phyloP scores from a whole-genome alignment of 148 eudicot species.

The Vaccinium myrtillus region DNA sequence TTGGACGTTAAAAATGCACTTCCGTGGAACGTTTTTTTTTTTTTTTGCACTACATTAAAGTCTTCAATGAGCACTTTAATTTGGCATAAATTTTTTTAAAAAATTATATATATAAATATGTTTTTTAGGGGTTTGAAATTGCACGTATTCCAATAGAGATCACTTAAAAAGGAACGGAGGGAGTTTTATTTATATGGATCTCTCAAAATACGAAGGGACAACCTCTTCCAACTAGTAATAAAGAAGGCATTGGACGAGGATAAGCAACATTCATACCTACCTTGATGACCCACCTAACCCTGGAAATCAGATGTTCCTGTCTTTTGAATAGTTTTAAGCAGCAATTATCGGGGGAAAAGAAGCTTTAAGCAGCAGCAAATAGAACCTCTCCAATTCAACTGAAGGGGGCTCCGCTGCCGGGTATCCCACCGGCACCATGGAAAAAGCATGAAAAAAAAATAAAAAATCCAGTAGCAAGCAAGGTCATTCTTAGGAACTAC shows the following conservation, averaged over 20 bases:
- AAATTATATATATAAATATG: too few relatives aligned
- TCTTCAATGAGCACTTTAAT: too few relatives aligned
- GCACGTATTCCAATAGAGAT: too few relatives aligned
- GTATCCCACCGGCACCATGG: constrained; percentile 16
- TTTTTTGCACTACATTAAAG: too few relatives aligned
- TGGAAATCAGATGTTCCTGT: constrained; percentile 8
- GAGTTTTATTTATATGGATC: not conserved
- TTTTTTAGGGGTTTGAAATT: too few relatives aligned
- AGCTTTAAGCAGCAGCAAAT: not conserved
- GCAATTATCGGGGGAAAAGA: too few relatives aligned
- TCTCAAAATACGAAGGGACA: not conserved
- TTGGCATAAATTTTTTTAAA: too few relatives aligned
- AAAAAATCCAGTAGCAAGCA: not conserved
- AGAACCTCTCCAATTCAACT: not conserved
- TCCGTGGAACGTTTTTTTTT: too few relatives aligned
- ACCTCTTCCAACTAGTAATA: not conserved
- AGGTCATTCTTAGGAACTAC: not conserved
- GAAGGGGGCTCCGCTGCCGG: constrained; percentile 3
- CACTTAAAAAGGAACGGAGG: too few relatives aligned
- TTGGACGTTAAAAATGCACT: too few relatives aligned
- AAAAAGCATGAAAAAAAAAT: not conserved
- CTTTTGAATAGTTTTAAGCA: not conserved
- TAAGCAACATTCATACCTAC: not conserved
- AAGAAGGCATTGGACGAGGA: not conserved
- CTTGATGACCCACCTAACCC: constrained; percentile 16